Base-by-base conservation (phyloP, 2,329 filamentous ascomycete genomes). In the Cladophialophora yegresii region DNA sequence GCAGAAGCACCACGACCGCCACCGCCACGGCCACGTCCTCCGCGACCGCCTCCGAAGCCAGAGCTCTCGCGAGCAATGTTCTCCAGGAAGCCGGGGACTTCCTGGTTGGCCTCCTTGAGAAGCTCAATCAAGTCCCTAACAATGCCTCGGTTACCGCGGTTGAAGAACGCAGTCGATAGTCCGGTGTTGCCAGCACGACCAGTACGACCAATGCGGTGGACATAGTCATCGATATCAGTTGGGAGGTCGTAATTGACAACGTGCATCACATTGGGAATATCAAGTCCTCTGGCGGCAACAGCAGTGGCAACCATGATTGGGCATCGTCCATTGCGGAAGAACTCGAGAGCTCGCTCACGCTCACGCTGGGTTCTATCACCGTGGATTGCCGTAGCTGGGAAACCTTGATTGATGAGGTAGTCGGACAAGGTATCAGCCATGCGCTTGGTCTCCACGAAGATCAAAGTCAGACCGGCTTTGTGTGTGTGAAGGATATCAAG, bases 191-290 rank as follows among this genome's bases (percentile, higher is more conserved):
- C 95, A 71, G 95, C 95, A 92, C 95, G 95, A 77, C 95, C 95
- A 70, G 95, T 99, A 93, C 95, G 95, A 89, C 95, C 95, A 75
- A 99, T 99, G 78, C 95, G 91, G 81, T 99, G 95, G 64, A 99
- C 95, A 73, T 99, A 99, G 80, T 98, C 95, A 74, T 98, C 95
- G 74, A 98, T 96, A 75, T 98, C 95, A 62, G 93, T 97, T 56
- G 95, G 95, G n/a, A 99, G 86, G 78, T 99, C 95, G 79, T 99
- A 99, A 84, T 99, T 99, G 85, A 99, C 88, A 55, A 99, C 95
- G 80, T 99, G 95, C 50, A 88, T 93, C 67, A 99, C 95, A 71
- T 97, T 96, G 12, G 93, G 92, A 49, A 99, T 97, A 83, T 98
- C 13, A 96, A 83, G 81, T 91, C 89, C 8, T 45, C 84, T 36